Evolutionary conservation across 257 asterid species (phyloP).

Genomic region (Misopates orontium): DNA sequence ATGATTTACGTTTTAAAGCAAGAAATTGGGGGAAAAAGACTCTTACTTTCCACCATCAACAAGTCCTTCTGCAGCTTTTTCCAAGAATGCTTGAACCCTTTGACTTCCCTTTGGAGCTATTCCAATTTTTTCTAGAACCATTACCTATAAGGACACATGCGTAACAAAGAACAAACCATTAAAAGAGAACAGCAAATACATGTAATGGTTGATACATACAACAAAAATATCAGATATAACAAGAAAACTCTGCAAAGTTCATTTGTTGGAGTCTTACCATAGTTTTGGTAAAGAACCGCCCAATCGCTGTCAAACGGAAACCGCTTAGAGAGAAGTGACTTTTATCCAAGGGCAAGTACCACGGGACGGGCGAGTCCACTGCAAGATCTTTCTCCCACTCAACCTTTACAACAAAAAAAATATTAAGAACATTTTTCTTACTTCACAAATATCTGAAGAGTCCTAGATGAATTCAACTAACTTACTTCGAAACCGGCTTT

Average conservation of each 20-base stretch:
- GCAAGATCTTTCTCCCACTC: constrained; percentile 93
- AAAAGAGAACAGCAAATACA: too few species aligned
- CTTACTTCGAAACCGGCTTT: constrained; percentile 92
- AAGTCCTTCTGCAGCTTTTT: constrained; percentile 98
- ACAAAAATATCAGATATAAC: too few species aligned
- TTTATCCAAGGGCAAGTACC: constrained; percentile 89
- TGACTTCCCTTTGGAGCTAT: constrained; percentile 93
- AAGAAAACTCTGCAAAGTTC: too few species aligned
- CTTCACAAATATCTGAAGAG: background rate
- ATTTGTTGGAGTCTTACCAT: constrained; percentile 40
- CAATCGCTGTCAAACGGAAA: constrained; percentile 80
- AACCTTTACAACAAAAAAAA: constrained; percentile 45
- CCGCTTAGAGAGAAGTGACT: constrained; percentile 88
- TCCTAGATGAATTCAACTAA: background rate
- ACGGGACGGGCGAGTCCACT: constrained; percentile 78
- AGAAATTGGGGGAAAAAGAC: background rate
- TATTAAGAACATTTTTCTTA: background rate
- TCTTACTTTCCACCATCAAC: constrained; percentile 91
- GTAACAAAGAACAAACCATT: too few species aligned
- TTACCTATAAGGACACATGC: constrained; percentile 81
- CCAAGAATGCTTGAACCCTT: constrained; percentile 95
- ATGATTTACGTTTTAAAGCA: background rate
- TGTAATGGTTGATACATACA: too few species aligned
- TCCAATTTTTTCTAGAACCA: constrained; percentile 69
- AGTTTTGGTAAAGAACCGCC: constrained; percentile 80